Base-by-base conservation (phyloP, 2,329 filamentous ascomycete genomes). In the Madurella mycetomatis region DNA sequence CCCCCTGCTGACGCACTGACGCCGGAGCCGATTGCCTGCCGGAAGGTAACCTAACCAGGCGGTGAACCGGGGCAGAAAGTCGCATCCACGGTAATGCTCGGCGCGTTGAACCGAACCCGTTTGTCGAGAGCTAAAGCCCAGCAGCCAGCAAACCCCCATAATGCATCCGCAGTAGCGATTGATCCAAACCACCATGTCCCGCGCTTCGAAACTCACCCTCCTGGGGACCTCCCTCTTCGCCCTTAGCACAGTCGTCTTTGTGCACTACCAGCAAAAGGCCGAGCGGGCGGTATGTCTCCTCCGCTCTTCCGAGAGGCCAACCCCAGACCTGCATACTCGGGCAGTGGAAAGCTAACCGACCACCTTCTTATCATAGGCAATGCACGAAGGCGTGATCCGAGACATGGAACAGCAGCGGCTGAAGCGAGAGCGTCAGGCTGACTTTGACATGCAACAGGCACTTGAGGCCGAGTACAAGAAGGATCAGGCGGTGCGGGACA, bases 401-500 rank as follows among this genome's bases (percentile, higher is more conserved):
- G 94, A 99, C 67, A 88, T 96, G 79, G 92, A 97, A 68, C 90
- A 95, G 67, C 92, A 96, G 69, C 85, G 88, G 44, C 70, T 96
- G 61, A 96, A 96, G 74, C 82, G 83, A 62, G 94, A 99, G 71
- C 86, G 94, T 55, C 89, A 95, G 70, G 83, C 91, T 49, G 94
- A 99, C 69, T 99, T 99, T 66, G 92, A 97, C 61, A 84, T 95
- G 82, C 94, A 99, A 69, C 82, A 80, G 59, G 82, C 81, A 7
- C 76, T 99, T 46, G 92, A 97, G 73, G 82, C 87, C 65, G 89
- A 99, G 70, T 97, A 96, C 71, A 85, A 86, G 69, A 92, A 92
- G 70, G 78, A 91, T 32, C 94, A 99, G 74, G 88, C 76, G 4
- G 92, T 97, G 31, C 80, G 78, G 56, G 76, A 82, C 37, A 62